phyloP scores from a whole-genome alignment of 1,284 basidiomycete genomes.

The Sporisorium graminicola region DNA sequence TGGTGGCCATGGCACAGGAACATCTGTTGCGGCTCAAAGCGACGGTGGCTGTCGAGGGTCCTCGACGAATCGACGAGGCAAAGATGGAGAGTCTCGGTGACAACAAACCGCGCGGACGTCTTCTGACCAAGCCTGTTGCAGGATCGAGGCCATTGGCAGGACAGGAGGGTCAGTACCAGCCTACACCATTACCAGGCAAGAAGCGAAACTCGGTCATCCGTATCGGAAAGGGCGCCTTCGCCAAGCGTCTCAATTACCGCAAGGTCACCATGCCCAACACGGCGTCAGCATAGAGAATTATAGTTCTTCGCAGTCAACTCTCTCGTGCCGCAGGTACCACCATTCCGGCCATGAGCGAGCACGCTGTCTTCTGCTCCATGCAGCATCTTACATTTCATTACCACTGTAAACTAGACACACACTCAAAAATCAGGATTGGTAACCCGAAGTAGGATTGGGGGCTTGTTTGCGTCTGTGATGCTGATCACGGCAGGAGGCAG shows the following conservation, averaged over 20 bases:
- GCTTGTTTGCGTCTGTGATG: neutral
- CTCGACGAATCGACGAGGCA: slow-evolving; percentile 47
- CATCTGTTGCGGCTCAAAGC: slow-evolving; percentile 61
- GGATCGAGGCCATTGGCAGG: slow-evolving; percentile 54
- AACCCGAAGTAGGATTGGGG: too few species aligned
- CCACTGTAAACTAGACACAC: slow-evolving; percentile 36
- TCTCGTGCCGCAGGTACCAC: neutral
- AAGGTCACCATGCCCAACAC: slow-evolving; percentile 28
- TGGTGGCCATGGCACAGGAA: slow-evolving; percentile 49
- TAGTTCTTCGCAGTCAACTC: neutral
- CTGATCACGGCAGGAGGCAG: neutral
- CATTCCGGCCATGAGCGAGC: too few species aligned
- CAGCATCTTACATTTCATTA: slow-evolving; percentile 8
- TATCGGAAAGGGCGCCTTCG: slow-evolving; percentile 64
- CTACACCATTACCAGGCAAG: slow-evolving; percentile 42
- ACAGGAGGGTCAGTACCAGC: slow-evolving; percentile 27
- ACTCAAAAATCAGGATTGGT: slow-evolving; percentile 8
- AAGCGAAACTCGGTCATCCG: slow-evolving; percentile 62
- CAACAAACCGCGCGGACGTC: slow-evolving; percentile 48
- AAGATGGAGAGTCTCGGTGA: slow-evolving; percentile 34
- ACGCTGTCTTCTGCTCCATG: neutral
- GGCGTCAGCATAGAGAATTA: slow-evolving; percentile 1
- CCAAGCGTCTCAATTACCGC: slow-evolving; percentile 58
- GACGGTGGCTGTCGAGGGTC: slow-evolving; percentile 49
- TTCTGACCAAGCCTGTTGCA: slow-evolving; percentile 51